Base-by-base conservation (phyloP, 169 alveolate species). In the Blepharisma undulans region DNA sequence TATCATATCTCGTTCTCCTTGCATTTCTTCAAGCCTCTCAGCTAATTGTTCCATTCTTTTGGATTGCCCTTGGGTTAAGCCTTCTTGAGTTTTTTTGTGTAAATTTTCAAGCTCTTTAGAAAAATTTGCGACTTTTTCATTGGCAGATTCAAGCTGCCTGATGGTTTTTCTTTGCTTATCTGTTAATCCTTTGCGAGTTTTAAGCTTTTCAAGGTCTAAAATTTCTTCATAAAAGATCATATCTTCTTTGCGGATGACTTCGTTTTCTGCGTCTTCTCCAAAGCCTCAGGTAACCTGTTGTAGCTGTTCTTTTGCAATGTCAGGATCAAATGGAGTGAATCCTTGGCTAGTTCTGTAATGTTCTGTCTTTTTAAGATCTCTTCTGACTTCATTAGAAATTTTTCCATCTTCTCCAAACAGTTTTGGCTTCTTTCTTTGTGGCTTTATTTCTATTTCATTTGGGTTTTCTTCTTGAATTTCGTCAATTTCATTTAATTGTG, bases 231-330 rank as follows among this genome's bases (percentile, higher is more conserved):
- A 79, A 4, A 79, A 79, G 12, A 79, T 22, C 61, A 79, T 25
- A 33, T 79, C 87, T 29, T 79, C 87, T 29, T 27, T 27, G 7
- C 30, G 2, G 0, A 79, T 27, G 34, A 25, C 61, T 27, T 27
- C 87, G 7, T 79, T 33, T 27, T 29, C 87, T 29, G 87, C 87
- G 19, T 79, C 87, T 79, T 79, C 87, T 21, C 25, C 61, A 79
- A 79, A 79, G 1, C 87, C 87, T 33, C 87, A 79, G 1, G 87
- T 29, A 18, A 79, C 87, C 61, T 32, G 29, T n/a, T 79, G 87
- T 0, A 79, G 87, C 34, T 27, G 25, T n/a, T 79, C 87, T 48
- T 48, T 48, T 48, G 14, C 66, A 48, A 48, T 48, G 12, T 48
- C 66, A 48, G 66, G 66, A 18, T 48, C 66, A 5, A 48, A 48